Evolutionary conservation across 768 basidiomycete species (phyloP).

Genomic region (Podaxis mareebaensis): DNA sequence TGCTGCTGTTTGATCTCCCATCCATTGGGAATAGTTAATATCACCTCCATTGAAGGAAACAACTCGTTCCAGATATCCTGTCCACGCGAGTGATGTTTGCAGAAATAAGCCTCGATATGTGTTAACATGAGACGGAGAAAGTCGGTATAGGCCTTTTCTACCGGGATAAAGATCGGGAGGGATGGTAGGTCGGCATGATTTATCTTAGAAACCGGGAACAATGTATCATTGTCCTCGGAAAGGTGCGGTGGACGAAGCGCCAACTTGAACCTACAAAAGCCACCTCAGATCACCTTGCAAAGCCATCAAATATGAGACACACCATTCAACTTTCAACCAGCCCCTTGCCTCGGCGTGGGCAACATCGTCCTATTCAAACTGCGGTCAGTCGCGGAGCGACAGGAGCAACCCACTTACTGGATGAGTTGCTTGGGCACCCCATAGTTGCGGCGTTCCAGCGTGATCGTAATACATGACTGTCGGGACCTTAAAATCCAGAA

Average conservation of each 20-base stretch:
- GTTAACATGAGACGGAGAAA: constrained; percentile 25
- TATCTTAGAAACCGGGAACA: background rate
- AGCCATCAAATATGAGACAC: background rate
- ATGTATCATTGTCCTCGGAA: background rate
- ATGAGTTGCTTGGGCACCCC: constrained; percentile 23
- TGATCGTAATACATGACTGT: constrained; percentile 39
- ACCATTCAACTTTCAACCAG: constrained; percentile 26
- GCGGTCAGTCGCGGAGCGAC: too few species aligned
- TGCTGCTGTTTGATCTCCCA: constrained; percentile 19
- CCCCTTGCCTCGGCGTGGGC: background rate
- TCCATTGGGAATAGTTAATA: constrained; percentile 27
- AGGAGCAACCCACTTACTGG: constrained; percentile 12
- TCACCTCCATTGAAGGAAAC: constrained; percentile 19
- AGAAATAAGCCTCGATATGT: constrained; percentile 22
- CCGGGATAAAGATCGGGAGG: constrained; percentile 21
- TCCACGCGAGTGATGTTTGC: constrained; percentile 4
- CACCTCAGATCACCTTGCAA: background rate
- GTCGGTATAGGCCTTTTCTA: constrained; percentile 25
- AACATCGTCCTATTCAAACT: background rate
- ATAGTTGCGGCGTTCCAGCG: constrained; percentile 6
- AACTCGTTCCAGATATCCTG: constrained; percentile 20
- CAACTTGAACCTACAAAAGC: constrained; percentile 27
- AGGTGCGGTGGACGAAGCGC: constrained; percentile 23
- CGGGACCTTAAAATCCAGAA: constrained; percentile 36
- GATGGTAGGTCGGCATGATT: constrained; percentile 11